A percentile compares a stretch with the other conserved stretches of the same genome.
Evolutionary conservation across 108 stramenopile genomes (phyloP).

Genomic region (Stephanodiscus minutulus): DNA sequence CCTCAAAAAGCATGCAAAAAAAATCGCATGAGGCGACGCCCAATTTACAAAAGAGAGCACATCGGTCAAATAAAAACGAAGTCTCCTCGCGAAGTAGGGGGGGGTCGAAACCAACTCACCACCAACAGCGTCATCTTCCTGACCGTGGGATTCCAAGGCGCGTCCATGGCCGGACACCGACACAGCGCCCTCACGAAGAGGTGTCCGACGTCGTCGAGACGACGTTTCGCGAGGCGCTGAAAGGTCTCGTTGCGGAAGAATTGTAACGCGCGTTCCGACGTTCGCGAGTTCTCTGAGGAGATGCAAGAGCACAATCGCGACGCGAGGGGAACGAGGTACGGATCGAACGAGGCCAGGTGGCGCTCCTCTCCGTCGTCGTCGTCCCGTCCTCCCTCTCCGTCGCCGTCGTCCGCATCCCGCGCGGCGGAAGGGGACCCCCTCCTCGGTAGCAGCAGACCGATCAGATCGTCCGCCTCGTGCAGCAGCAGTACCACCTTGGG

Average conservation of each 20-base stretch:
- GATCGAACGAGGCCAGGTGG: slow-evolving; percentile 30
- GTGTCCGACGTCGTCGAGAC: slow-evolving; percentile 42
- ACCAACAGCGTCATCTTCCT: slow-evolving; percentile 82
- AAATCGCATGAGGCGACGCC: neutral
- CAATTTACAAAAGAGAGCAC: neutral
- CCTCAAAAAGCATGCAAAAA: neutral
- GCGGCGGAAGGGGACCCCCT: slow-evolving; percentile 27
- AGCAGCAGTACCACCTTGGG: slow-evolving; percentile 79
- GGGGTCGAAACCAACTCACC: slow-evolving; percentile 7
- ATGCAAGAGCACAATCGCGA: slow-evolving; percentile 63
- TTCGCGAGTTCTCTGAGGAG: slow-evolving; percentile 78
- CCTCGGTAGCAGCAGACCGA: slow-evolving; percentile 48
- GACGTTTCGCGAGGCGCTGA: slow-evolving; percentile 34
- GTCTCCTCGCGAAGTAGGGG: neutral
- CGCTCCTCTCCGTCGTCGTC: no score
- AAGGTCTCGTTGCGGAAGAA: slow-evolving; percentile 69
- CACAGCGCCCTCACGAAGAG: slow-evolving; percentile 65
- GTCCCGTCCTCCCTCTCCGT: slow-evolving; percentile 6
- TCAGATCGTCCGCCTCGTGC: slow-evolving; percentile 81
- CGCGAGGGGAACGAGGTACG: slow-evolving; percentile 36
- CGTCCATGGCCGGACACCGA: slow-evolving; percentile 40
- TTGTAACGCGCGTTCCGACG: slow-evolving; percentile 73
- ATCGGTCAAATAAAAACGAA: neutral
- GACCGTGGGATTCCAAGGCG: slow-evolving; percentile 89
- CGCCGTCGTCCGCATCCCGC: neutral